These are phyloP conservation scores for Colletotrichum somersetense DNA, from an alignment of 2,329 filamentous ascomycete genomes.

Conservation along the genomic window DNA sequence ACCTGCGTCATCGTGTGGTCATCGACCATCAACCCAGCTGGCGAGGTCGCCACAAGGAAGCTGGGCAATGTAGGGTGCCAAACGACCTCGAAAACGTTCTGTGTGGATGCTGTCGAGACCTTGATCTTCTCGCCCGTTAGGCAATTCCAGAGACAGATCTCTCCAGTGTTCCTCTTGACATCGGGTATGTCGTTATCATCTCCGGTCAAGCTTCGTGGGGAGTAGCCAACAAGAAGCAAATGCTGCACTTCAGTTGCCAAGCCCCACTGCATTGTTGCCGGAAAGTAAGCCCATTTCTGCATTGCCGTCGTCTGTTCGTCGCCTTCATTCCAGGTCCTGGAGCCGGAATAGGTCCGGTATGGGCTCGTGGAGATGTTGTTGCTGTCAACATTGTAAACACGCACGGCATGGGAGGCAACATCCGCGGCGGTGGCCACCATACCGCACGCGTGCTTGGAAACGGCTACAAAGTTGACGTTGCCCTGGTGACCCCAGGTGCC, in stretches of 20 bases:
- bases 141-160: constrained; percentile 72
- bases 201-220: constrained; percentile 65
- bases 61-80: constrained; percentile 69
- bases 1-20: constrained; percentile 67
- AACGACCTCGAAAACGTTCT: constrained; percentile 74
- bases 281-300: constrained; percentile 71
- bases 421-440: constrained; percentile 72
- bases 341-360: constrained; percentile 58
- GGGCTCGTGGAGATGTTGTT: constrained; percentile 53
- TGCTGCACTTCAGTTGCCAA: constrained; percentile 58
- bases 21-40: constrained; percentile 59
- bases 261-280: constrained; percentile 74
- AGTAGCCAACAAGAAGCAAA: constrained; percentile 72
- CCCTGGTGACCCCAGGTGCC: constrained; percentile 69
- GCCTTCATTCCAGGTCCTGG: constrained; percentile 44
- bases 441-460: constrained; percentile 61
- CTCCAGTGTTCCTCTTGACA: constrained; percentile 68
- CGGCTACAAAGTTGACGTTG: constrained; percentile 73
- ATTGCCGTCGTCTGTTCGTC: constrained; percentile 50
- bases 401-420: constrained; percentile 64
- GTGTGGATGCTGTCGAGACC: constrained; percentile 63
- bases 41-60: constrained; percentile 71
- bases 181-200: constrained; percentile 71
- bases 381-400: constrained; percentile 65
- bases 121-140: constrained; percentile 57